Evolutionary conservation across 1,284 basidiomycete species (phyloP).

Genomic region (Paramarasmius palmivorus): DNA sequence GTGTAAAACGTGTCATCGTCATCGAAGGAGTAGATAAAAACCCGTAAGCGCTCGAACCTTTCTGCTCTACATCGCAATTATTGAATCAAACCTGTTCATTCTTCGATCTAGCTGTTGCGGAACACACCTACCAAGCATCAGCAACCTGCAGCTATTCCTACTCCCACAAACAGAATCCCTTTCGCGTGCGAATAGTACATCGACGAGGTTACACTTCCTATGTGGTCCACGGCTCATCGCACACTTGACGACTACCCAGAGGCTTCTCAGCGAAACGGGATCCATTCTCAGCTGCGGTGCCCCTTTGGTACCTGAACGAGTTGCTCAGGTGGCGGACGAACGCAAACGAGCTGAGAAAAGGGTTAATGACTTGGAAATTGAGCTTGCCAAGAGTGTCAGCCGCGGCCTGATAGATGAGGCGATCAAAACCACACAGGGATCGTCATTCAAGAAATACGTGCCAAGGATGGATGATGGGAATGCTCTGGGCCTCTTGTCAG

Average conservation of each 20-base stretch:
- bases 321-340: conserved; percentile 68
- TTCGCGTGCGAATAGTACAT: conserved; percentile 56
- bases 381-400: conserved; percentile 65
- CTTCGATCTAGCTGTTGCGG: conserved; percentile 71
- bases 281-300: conserved; percentile 66
- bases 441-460: conserved; percentile 44
- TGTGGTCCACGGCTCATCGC: conserved; percentile 74
- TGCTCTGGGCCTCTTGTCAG: conserved; percentile 60
- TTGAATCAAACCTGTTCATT: background rate
- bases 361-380: conserved; percentile 63
- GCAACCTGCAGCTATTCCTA: conserved; percentile 72
- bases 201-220: conserved; percentile 78
- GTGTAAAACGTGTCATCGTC: conserved; percentile 78
- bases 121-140: conserved; percentile 75
- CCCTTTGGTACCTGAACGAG: conserved; percentile 64
- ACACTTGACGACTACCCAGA: conserved; percentile 59
- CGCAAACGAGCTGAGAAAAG: conserved; percentile 63
- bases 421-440: conserved; percentile 24
- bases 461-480: conserved; percentile 61
- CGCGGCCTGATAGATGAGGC: conserved; percentile 38
- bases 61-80: background rate
- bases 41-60: too few species aligned
- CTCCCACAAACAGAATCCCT: conserved; percentile 65
- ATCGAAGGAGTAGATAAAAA: conserved; percentile 83
- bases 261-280: conserved; percentile 54